These are phyloP conservation scores for Sporothrix variecibatus DNA, from an alignment of 2,329 filamentous ascomycete species.

Conservation along the genomic window DNA sequence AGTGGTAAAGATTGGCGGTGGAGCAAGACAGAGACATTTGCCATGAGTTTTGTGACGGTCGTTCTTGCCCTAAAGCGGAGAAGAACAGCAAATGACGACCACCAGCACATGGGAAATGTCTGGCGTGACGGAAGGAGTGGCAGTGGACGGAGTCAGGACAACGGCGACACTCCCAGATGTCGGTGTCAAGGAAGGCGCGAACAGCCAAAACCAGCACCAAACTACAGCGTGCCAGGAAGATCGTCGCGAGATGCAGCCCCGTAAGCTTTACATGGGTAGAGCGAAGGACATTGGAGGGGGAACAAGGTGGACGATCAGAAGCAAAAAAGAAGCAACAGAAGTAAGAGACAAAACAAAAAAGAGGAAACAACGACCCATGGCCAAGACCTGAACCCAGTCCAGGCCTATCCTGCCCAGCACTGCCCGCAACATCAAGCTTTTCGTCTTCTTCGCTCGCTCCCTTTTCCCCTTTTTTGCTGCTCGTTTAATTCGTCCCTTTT, in stretches of 20 bases:
- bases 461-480: neutral
- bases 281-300: neutral
- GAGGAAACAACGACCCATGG: neutral
- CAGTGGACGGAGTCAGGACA: neutral
- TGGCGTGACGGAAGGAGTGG: slow-evolving; percentile 11
- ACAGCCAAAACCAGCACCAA: neutral
- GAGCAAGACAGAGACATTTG: slow-evolving; percentile 12
- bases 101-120: slow-evolving; percentile 17
- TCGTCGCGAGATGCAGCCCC: neutral
- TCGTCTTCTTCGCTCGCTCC: neutral
- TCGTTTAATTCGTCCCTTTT: neutral
- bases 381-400: neutral
- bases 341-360: neutral
- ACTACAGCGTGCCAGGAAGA: neutral
- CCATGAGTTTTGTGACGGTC: neutral
- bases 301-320: neutral
- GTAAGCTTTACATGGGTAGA: neutral
- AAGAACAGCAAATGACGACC: neutral
- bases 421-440: neutral
- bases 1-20: neutral
- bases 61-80: slow-evolving; percentile 11
- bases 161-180: neutral
- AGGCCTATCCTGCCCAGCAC: neutral
- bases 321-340: neutral
- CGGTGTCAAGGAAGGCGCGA: neutral